Evolutionary conservation across 352 stramenopile genomes (phyloP).

Genomic region (Pythium monospermum): DNA sequence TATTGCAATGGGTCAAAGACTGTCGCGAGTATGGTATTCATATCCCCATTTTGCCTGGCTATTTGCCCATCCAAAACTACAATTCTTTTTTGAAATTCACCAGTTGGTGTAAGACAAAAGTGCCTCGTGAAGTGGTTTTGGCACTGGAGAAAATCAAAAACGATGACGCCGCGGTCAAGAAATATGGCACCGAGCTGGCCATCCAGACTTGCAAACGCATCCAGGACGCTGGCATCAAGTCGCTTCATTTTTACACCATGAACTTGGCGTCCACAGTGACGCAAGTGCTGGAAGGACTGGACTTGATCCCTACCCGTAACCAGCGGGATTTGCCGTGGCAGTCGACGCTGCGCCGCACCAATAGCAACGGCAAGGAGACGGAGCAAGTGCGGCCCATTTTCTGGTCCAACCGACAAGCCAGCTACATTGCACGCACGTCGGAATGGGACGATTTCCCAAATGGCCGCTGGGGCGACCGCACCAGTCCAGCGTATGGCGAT

Average conservation of each 20-base stretch:
- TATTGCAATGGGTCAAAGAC: slow-evolving; percentile 95
- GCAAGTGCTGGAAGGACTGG: slow-evolving; percentile 75
- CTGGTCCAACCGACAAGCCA: slow-evolving; percentile 97
- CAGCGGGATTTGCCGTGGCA: slow-evolving; percentile 74
- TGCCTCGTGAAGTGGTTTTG: slow-evolving; percentile 81
- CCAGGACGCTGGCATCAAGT: slow-evolving; percentile 64
- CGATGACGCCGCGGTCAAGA: slow-evolving; percentile 91
- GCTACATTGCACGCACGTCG: slow-evolving; percentile 95
- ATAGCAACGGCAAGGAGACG: slow-evolving; percentile 54
- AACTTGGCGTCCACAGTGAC: slow-evolving; percentile 88
- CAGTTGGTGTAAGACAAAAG: slow-evolving; percentile 96
- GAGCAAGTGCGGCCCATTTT: slow-evolving; percentile 96
- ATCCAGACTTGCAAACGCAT: slow-evolving; percentile 92
- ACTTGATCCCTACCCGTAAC: slow-evolving; percentile 52
- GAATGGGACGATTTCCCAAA: slow-evolving; percentile 97
- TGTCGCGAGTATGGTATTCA: slow-evolving; percentile 89
- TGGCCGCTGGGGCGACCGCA: slow-evolving; percentile 93
- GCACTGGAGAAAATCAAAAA: slow-evolving; percentile 89
- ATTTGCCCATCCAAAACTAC: slow-evolving; percentile 88
- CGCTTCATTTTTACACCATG: slow-evolving; percentile 95
- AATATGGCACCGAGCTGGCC: slow-evolving; percentile 92
- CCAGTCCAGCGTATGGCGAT: slow-evolving; percentile 94
- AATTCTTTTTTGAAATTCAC: slow-evolving; percentile 98
- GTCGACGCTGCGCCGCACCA: slow-evolving; percentile 53
- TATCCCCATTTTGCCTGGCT: slow-evolving; percentile 95